These are phyloP conservation scores for Atalantia buxifolia DNA, from an alignment of 345 rosid species.

Conservation along the genomic window DNA sequence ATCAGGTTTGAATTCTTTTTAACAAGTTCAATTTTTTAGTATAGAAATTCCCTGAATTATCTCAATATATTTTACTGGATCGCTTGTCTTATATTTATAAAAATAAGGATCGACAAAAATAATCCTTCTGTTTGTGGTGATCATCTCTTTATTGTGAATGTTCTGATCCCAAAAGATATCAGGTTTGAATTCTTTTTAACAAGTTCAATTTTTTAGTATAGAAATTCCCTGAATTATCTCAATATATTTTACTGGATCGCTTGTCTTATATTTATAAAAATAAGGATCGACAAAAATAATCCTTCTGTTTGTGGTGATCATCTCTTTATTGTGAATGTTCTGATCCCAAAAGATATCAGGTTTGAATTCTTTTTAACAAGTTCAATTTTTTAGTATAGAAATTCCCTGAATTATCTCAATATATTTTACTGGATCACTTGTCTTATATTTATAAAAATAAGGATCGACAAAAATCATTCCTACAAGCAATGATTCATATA, in stretches of 20 bases:
- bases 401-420: neutral
- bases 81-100: neutral
- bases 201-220: neutral
- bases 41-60: neutral
- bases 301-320: constrained; percentile 84
- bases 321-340: constrained; percentile 61
- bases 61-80: neutral
- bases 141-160: constrained; percentile 68
- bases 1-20: constrained; percentile 47
- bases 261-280: neutral
- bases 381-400: neutral
- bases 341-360: constrained; percentile 80
- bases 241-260: neutral
- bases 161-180: constrained; percentile 68
- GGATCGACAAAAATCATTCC: neutral
- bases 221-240: neutral
- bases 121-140: constrained; percentile 77
- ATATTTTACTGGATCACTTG: neutral
- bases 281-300: constrained; percentile 27
- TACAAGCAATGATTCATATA: neutral
- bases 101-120: constrained; percentile 12
- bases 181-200: constrained; percentile 39
- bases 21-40: neutral
- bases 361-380: constrained; percentile 14
- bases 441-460: neutral